Base-by-base conservation (phyloP, 2,329 filamentous ascomycete genomes). In the Phaeoacremonium minimum region DNA sequence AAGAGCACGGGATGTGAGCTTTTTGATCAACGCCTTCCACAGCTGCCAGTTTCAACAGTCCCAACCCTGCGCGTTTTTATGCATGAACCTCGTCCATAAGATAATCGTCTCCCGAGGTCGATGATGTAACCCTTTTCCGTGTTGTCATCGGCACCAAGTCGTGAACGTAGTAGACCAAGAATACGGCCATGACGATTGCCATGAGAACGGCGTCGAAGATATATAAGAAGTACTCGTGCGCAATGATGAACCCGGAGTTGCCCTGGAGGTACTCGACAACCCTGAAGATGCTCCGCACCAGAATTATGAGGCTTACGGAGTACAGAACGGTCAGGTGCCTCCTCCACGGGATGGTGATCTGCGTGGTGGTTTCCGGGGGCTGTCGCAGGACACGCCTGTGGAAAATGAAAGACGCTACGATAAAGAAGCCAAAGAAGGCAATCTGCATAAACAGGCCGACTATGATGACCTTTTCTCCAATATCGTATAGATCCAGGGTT, bases 401-500 rank as follows among this genome's bases (percentile, higher is more conserved):
- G 49, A 75, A 74, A 1, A 68, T 43, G 1, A 61, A 42, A 0
- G 70, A 61, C 0, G 66, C 60, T 4, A 67, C 30, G 8, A 76
- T 53, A 47, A 80, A 80, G 32, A 77, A 56, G 13, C 60, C 58
- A 42, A 80, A 77, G 30, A 72, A 60, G 15, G 69, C 28, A 3
- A 80, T 61, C 46, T 81, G 76, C 3, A 76, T 49, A n/a, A 71
- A 55, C 3, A 81, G 54, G 7, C 75, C 75, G 4, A 46, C 64
- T 12, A 79, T 55, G 12, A 78, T 67, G 34, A 77, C 53, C 13
- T 66, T 61, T 42, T 71, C 56, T 11, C 69, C 70, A 2, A 55
- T 16, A 8, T 32, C 16, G 4, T 15, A 12, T 8, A 15, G 28
- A 6, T 31, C 29, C 6, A 22, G 22, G 5, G 34, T 36, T 3